These are phyloP conservation scores for Fomitopsis schrenkii DNA, from an alignment of 1,284 basidiomycete species.

Conservation along the genomic window DNA sequence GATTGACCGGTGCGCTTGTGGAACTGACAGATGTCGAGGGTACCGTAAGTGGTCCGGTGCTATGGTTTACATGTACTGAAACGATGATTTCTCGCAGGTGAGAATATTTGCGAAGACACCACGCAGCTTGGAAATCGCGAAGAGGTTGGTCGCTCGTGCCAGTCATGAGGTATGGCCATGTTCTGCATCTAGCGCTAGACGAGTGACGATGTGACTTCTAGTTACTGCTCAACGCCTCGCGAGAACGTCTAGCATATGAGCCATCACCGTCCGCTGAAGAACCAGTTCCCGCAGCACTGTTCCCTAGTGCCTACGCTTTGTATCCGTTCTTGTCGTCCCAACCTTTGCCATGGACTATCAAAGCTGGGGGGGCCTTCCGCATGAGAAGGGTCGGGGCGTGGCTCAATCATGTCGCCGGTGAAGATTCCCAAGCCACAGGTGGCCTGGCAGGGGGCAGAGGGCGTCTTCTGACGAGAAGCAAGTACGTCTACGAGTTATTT, in stretches of 20 bases:
- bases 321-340: constrained; percentile 59
- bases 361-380: constrained; percentile 45
- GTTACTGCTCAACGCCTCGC: constrained; percentile 18
- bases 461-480: constrained; percentile 27
- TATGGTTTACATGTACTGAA: not conserved
- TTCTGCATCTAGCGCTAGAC: not conserved
- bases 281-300: constrained; percentile 15
- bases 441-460: constrained; percentile 33
- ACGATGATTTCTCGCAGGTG: constrained; percentile 34
- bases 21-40: constrained; percentile 44
- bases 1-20: constrained; percentile 56
- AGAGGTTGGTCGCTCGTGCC: constrained; percentile 48
- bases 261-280: constrained; percentile 26
- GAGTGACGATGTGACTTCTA: constrained; percentile 5
- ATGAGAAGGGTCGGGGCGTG: constrained; percentile 58
- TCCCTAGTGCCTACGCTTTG: constrained; percentile 43
- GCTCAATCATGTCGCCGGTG: constrained; percentile 34
- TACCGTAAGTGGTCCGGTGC: constrained; percentile 33
- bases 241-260: constrained; percentile 34
- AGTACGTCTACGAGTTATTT: constrained; percentile 27
- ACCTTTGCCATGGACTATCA: constrained; percentile 44
- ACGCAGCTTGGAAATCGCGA: constrained; percentile 40
- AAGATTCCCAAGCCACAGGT: constrained; percentile 33
- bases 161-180: constrained; percentile 42
- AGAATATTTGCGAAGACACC: constrained; percentile 46